Evolutionary conservation across 2,329 filamentous ascomycete genomes (phyloP).

Genomic region (Phialocephala sp.): DNA sequence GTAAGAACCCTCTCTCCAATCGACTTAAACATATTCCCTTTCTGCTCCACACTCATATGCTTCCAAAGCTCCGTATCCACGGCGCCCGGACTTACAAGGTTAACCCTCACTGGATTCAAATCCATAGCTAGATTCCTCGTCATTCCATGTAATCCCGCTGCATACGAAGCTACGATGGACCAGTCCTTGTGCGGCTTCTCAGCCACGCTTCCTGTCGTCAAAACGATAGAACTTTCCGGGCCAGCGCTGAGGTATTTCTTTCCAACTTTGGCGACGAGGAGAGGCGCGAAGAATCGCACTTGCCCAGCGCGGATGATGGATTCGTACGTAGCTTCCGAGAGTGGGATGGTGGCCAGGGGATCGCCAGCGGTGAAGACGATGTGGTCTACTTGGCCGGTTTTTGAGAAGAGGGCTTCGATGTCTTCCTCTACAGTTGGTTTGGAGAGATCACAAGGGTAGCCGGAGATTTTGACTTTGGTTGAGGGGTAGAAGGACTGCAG

Average conservation of each 20-base stretch:
- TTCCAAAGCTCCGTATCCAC: constrained; percentile 56
- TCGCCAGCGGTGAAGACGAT: constrained; percentile 40
- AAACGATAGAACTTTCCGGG: constrained; percentile 29
- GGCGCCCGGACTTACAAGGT: constrained; percentile 62
- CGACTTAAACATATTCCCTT: constrained; percentile 39
- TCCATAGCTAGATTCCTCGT: constrained; percentile 64
- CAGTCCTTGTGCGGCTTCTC: constrained; percentile 44
- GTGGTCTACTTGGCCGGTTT: constrained; percentile 31
- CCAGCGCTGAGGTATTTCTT: constrained; percentile 28
- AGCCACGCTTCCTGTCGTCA: constrained; percentile 31
- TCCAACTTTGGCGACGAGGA: constrained; percentile 38
- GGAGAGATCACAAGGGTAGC: constrained; percentile 36
- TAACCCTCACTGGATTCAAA: constrained; percentile 67
- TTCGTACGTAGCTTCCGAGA: constrained; percentile 27
- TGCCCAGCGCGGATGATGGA: constrained; percentile 31
- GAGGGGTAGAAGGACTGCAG: constrained; percentile 28
- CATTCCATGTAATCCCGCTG: constrained; percentile 58
- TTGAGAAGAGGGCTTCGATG: constrained; percentile 50
- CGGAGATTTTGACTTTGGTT: constrained; percentile 20
- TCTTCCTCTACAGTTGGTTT: constrained; percentile 30
- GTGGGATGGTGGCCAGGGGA: constrained; percentile 8
- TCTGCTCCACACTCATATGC: constrained; percentile 43
- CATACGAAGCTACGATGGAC: constrained; percentile 54
- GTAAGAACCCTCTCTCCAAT: constrained; percentile 29
- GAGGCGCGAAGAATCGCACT: constrained; percentile 36